These are phyloP conservation scores for Rhodomyrtus tomentosa DNA, from an alignment of 345 rosid genomes.

Conservation along the genomic window DNA sequence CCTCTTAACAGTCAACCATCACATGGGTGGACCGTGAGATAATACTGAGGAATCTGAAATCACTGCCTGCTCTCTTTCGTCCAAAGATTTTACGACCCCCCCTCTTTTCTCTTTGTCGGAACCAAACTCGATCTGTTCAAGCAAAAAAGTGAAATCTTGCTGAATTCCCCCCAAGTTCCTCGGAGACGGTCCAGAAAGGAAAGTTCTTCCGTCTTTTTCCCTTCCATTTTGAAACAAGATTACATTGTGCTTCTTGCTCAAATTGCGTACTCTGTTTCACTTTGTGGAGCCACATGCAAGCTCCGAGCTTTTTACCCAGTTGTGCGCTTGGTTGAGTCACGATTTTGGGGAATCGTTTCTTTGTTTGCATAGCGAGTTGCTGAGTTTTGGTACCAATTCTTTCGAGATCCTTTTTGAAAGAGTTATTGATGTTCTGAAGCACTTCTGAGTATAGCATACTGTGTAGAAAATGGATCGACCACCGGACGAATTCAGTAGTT, in stretches of 20 bases:
- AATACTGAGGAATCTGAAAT: neutral
- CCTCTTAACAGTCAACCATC: neutral
- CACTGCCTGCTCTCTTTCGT: neutral
- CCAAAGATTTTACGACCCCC: neutral
- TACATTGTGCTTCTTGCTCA: neutral
- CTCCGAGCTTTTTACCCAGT: neutral
- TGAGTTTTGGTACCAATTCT: neutral
- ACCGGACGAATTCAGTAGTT: conserved; percentile 8
- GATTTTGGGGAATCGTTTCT: neutral
- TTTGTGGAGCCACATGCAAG: neutral
- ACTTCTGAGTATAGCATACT: neutral
- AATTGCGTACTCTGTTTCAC: neutral
- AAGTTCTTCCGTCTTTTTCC: neutral
- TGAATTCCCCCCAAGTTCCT: neutral
- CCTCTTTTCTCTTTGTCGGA: neutral
- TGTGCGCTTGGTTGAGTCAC: neutral
- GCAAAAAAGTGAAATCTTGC: neutral
- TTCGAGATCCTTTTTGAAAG: neutral
- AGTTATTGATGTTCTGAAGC: neutral
- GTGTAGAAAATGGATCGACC: conserved; percentile 31
- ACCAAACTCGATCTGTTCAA: neutral
- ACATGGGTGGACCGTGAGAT: too few relatives aligned
- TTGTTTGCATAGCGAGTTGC: neutral
- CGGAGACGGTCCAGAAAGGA: neutral
- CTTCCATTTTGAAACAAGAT: neutral